Evolutionary conservation across 257 asterid genomes (phyloP).

Genomic region (Cinchona pubescens): DNA sequence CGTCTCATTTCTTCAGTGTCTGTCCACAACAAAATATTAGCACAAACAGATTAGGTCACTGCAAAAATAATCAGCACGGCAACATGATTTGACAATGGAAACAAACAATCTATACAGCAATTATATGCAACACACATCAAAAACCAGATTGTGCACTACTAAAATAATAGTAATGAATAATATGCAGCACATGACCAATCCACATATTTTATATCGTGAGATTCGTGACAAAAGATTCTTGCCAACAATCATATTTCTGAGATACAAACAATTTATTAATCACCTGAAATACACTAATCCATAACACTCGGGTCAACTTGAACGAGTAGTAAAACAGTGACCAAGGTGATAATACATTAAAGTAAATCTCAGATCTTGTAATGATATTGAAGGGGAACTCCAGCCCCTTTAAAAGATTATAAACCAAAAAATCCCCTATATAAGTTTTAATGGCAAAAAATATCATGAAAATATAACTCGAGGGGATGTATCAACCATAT

Average conservation of each 20-base stretch:
- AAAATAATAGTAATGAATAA: neutral
- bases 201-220: neutral
- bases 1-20: constrained; percentile 91
- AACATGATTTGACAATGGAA: neutral
- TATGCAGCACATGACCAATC: neutral
- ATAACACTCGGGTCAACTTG: neutral
- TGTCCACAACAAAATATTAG: constrained; percentile 26
- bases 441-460: neutral
- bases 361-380: neutral
- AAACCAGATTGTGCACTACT: neutral
- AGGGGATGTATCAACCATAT: neutral
- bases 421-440: neutral
- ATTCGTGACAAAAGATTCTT: neutral
- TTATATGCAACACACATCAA: neutral
- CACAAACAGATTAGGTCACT: neutral
- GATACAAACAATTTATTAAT: neutral
- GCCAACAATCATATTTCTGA: neutral
- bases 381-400: neutral
- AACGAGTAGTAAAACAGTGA: neutral
- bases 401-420: neutral
- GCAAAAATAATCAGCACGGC: neutral
- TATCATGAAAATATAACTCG: neutral
- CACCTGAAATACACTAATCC: too few species aligned
- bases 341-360: neutral
- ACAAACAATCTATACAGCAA: neutral